Percentiles rank a stretch among this genome's conserved stretches.
phyloP scores from a whole-genome alignment of 768 basidiomycete genomes.

The Mycena crocata region DNA sequence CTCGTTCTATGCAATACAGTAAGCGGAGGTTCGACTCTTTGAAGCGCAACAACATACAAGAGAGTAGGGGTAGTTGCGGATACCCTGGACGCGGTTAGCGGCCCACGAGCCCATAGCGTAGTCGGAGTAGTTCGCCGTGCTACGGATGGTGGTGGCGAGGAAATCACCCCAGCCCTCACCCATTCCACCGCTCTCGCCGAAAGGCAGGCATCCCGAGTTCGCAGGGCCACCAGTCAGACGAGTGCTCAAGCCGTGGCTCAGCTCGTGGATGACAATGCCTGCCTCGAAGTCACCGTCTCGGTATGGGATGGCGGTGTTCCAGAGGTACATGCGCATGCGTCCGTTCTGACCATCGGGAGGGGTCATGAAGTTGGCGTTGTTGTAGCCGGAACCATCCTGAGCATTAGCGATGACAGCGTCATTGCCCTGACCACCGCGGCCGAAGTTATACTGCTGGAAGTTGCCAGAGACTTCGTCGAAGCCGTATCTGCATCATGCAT shows the following conservation, averaged over 20 bases:
- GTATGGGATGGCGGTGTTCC: slow-evolving; percentile 92
- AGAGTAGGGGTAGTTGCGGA: slow-evolving; percentile 92
- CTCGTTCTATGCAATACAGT: slow-evolving; percentile 53
- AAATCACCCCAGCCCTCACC: slow-evolving; percentile 98
- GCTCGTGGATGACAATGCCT: slow-evolving; percentile 95
- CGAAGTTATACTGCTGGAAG: slow-evolving; percentile 99
- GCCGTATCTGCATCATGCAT: slow-evolving; percentile 71
- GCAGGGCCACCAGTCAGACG: slow-evolving; percentile 94
- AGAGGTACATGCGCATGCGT: slow-evolving; percentile 96
- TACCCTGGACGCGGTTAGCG: slow-evolving; percentile 78
- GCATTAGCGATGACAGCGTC: slow-evolving; percentile 96
- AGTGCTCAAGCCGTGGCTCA: slow-evolving; percentile 91
- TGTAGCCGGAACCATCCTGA: slow-evolving; percentile 94
- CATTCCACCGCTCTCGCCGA: slow-evolving; percentile 97
- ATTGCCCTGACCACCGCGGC: slow-evolving; percentile 84
- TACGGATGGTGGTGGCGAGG: slow-evolving; percentile 88
- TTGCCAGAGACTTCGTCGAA: slow-evolving; percentile 94
- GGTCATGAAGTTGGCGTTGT: slow-evolving; percentile 93
- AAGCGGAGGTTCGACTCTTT: neutral
- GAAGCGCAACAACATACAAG: slow-evolving; percentile 49
- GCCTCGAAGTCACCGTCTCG: slow-evolving; percentile 96
- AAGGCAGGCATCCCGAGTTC: slow-evolving; percentile 94
- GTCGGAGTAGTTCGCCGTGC: slow-evolving; percentile 77
- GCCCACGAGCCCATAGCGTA: slow-evolving; percentile 98
- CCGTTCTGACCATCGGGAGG: slow-evolving; percentile 88